phyloP scores from a whole-genome alignment of 169 alveolate species.

The Plasmodium blacklocki region DNA sequence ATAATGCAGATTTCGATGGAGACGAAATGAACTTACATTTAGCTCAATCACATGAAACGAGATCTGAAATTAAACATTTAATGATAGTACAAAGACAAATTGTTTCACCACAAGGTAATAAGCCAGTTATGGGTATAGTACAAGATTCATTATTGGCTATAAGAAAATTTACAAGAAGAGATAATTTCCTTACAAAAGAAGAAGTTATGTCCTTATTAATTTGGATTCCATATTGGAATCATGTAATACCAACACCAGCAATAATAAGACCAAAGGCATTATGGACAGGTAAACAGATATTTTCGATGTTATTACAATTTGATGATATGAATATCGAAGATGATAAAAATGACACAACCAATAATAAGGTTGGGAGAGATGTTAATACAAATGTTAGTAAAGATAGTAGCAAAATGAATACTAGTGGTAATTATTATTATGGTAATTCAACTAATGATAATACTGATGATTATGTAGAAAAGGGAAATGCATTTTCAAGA shows the following conservation, averaged over 20 bases:
- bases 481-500: not conserved
- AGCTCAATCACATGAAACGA: constrained; percentile 98
- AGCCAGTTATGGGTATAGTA: constrained; percentile 99
- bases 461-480: constrained; percentile 6
- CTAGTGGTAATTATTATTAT: not conserved
- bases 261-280: constrained; percentile 97
- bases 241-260: constrained; percentile 98
- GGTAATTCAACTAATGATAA: constrained; percentile 48
- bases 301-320: constrained; percentile 95
- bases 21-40: constrained; percentile 99
- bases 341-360: constrained; percentile 24
- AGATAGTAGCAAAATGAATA: constrained; percentile 60
- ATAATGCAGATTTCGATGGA: constrained; percentile 99
- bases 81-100: constrained; percentile 99
- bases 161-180: constrained; percentile 96
- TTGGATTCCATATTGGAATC: constrained; percentile 98
- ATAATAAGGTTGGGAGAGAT: constrained; percentile 55
- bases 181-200: constrained; percentile 95
- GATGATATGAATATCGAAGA: constrained; percentile 78
- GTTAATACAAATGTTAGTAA: constrained; percentile 62
- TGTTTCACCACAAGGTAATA: constrained; percentile 99
- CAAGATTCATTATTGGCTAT: constrained; percentile 98
- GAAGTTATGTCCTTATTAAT: constrained; percentile 94
- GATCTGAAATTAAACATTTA: constrained; percentile 98
- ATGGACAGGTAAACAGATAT: constrained; percentile 99